Evolutionary conservation across 2,329 filamentous ascomycete species (phyloP).

Genomic region (Blastomyces parvus): DNA sequence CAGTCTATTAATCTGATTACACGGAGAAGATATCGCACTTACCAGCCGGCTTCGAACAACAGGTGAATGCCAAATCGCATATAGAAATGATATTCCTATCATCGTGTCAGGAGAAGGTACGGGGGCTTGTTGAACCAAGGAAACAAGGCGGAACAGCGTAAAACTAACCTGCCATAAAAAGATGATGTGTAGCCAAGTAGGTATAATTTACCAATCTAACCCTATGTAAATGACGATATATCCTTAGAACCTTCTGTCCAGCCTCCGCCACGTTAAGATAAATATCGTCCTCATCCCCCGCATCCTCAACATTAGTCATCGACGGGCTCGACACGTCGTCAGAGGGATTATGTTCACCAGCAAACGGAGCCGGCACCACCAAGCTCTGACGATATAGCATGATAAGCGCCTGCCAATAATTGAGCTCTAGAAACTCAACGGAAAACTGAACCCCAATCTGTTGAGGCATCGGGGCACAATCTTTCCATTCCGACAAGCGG

Average conservation of each 20-base stretch:
- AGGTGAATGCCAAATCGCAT: conserved; percentile 94
- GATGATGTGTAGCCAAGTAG: conserved; percentile 86
- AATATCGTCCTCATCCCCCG: conserved; percentile 75
- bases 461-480: conserved; percentile 62
- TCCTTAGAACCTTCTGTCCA: conserved; percentile 79
- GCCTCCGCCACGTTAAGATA: conserved; percentile 93
- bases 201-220: conserved; percentile 90
- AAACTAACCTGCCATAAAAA: conserved; percentile 81
- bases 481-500: conserved; percentile 77
- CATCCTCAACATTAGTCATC: conserved; percentile 36
- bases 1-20: not conserved
- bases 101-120: not conserved
- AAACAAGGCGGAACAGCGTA: not conserved
- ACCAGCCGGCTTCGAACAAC: conserved; percentile 77
- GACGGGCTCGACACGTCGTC: conserved; percentile 51
- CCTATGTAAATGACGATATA: conserved; percentile 83
- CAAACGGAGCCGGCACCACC: conserved; percentile 73
- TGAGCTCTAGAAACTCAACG: conserved; percentile 80
- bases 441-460: conserved; percentile 85
- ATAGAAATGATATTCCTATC: conserved; percentile 74
- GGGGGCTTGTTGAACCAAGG: conserved; percentile 14
- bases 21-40: conserved; percentile 32
- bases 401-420: conserved; percentile 96
- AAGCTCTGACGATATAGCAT: conserved; percentile 90
- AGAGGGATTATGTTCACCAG: conserved; percentile 59